Base-by-base conservation (phyloP, 1,284 basidiomycete species). In the Sphaerobolus stellatus region DNA sequence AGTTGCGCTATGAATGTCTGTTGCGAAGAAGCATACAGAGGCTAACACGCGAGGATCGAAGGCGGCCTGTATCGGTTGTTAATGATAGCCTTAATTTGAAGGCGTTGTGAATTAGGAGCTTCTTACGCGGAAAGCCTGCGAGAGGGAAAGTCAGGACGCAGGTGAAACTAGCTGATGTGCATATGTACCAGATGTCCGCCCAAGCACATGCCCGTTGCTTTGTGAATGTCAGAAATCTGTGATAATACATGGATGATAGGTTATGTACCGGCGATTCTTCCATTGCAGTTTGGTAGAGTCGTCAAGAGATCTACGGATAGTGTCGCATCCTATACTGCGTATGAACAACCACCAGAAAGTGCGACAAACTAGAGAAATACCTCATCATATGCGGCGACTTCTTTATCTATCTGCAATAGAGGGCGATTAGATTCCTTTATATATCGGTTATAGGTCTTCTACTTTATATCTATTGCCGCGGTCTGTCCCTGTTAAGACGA, bases 11-110 rank as follows among this genome's bases (percentile, higher is more conserved):
- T 96, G 90, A 54, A 96, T 82, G 68, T 94, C 93, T 4, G 94
- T 97, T 6, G 90, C 92, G 68, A 97, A 97, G 76, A 92, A 97
- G 72, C 94, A 95, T 51, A 95, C 89, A 0, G 90, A 80, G 1
- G 92, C 77, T 5, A 92, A 76, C n/a, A 96, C 81, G 34, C 94
- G 84, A 5, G 79, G 73, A 67, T 97, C 88, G 66, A 96, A 94
- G 0, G 92, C 89, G 53, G 89, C 90, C 89, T 91, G 65, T 3
- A 28, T 45, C 50, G 50, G 58, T 18, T 36, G 18, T 36, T 36
- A 36, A 36, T 36, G 33, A 36, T 18, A 36, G 33, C 13, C 11
- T 18, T 49, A 22, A 18, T 51, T n/a, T n/a, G 25, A 51, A 53
- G 25, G 18, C 40, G n/a, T 24, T 45, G 25, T 27, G 18, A 38